These are phyloP conservation scores for Linnemannia exigua DNA, from an alignment of 192 early-diverging fungal species.

Conservation along the genomic window DNA sequence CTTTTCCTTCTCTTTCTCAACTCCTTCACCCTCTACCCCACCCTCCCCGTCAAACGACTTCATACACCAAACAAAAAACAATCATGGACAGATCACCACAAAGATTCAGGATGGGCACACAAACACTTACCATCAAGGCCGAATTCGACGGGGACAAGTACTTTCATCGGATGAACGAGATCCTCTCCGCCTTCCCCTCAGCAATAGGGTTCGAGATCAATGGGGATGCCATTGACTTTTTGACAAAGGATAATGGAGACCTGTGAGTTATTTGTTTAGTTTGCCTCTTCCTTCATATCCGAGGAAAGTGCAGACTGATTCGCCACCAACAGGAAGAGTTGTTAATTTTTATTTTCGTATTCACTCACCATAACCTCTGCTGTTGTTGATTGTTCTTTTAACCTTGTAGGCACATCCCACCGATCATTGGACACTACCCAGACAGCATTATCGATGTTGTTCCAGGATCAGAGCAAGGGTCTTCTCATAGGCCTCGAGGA, in stretches of 20 bases:
- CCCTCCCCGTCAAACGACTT: too few relatives aligned
- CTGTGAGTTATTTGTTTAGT: background rate
- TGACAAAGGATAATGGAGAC: constrained; percentile 3
- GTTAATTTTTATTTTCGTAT: background rate
- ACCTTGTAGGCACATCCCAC: background rate
- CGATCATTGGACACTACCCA: background rate
- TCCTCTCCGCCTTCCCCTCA: background rate
- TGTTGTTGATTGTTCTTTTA: background rate
- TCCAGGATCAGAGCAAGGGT: background rate
- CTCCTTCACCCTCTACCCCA: too few relatives aligned
- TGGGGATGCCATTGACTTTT: background rate
- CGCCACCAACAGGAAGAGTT: too few relatives aligned
- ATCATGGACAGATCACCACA: background rate
- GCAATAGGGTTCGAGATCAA: background rate
- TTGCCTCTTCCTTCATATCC: background rate
- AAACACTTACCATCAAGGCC: background rate
- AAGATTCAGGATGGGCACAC: background rate
- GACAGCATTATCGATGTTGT: background rate
- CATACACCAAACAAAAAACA: background rate
- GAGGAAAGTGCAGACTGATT: too few relatives aligned
- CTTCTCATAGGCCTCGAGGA: background rate
- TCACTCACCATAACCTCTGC: background rate
- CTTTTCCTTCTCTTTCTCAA: too few relatives aligned
- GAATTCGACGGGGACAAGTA: background rate
- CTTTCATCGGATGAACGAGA: background rate